Evolutionary conservation across 2,329 filamentous ascomycete genomes (phyloP).

Genomic region (Penicillium sp.): DNA sequence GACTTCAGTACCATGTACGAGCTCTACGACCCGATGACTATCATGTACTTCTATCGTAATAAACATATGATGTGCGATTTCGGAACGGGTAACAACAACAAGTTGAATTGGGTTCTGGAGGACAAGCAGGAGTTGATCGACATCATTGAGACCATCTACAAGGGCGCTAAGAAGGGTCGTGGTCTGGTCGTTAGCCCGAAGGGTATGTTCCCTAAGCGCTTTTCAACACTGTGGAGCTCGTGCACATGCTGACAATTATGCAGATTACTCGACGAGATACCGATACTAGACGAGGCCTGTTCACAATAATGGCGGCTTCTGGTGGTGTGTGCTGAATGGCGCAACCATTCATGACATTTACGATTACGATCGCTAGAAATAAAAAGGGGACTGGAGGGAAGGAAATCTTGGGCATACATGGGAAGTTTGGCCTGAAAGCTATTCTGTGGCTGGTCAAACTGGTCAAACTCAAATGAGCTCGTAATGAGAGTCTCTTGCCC

Average conservation of each 20-base stretch:
- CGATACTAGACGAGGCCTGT: constrained; percentile 52
- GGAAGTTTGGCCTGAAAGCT: not conserved
- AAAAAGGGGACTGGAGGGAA: not conserved
- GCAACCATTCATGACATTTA: constrained; percentile 15
- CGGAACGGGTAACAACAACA: constrained; percentile 98
- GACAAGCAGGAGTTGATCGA: constrained; percentile 99
- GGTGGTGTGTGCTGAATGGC: not conserved
- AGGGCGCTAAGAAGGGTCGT: constrained; percentile 95
- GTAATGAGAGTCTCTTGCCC: not conserved
- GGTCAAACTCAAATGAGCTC: not conserved
- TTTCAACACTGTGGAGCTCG: not conserved
- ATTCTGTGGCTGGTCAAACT: not conserved
- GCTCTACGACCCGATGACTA: constrained; percentile 81
- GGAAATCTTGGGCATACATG: not conserved
- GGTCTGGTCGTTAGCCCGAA: constrained; percentile 97
- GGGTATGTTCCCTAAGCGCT: constrained; percentile 48
- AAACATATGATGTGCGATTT: constrained; percentile 95
- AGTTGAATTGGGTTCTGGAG: constrained; percentile 92
- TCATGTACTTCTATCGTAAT: constrained; percentile 73
- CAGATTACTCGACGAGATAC: constrained; percentile 67
- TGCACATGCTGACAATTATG: constrained; percentile 2
- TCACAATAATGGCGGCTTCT: not conserved
- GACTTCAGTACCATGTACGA: constrained; percentile 98
- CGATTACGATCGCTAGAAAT: constrained; percentile 12
- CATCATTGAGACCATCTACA: constrained; percentile 96